A percentile compares a stretch with the other conserved stretches of the same genome.
phyloP scores from a whole-genome alignment of 306 rosid species.

The Gynostemma pentaphyllum region DNA sequence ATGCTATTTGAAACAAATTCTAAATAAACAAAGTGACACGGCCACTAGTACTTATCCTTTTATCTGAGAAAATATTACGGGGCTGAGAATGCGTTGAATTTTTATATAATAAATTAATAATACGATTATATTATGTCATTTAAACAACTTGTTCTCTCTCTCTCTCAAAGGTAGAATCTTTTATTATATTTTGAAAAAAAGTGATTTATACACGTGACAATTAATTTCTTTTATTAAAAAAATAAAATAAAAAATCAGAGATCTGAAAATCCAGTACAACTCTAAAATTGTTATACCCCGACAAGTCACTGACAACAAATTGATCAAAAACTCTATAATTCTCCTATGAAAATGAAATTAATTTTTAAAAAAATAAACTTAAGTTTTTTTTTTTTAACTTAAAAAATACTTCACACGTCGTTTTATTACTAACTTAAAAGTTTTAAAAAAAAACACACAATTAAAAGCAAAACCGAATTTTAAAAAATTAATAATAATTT shows the following conservation, averaged over 20 bases:
- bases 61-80: background rate
- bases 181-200: background rate
- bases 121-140: background rate
- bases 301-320: background rate
- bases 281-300: background rate
- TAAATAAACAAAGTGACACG: too few species aligned
- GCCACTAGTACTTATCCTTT: constrained; percentile 5
- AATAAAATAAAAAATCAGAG: background rate
- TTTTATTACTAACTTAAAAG: too few species aligned
- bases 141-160: background rate
- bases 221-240: too few species aligned
- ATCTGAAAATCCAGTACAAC: background rate
- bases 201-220: background rate
- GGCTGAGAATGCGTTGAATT: background rate
- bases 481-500: too few species aligned
- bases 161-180: background rate
- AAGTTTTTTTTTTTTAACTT: too few species aligned
- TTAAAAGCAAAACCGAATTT: too few species aligned
- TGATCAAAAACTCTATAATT: background rate
- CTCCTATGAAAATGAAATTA: background rate
- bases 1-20: too few species aligned
- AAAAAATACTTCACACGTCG: too few species aligned
- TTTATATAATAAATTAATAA: background rate
- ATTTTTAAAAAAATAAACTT: background rate
- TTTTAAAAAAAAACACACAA: too few species aligned